These are phyloP conservation scores for Dioszegia aurantiaca DNA, from an alignment of 768 basidiomycete species.

Conservation along the genomic window DNA sequence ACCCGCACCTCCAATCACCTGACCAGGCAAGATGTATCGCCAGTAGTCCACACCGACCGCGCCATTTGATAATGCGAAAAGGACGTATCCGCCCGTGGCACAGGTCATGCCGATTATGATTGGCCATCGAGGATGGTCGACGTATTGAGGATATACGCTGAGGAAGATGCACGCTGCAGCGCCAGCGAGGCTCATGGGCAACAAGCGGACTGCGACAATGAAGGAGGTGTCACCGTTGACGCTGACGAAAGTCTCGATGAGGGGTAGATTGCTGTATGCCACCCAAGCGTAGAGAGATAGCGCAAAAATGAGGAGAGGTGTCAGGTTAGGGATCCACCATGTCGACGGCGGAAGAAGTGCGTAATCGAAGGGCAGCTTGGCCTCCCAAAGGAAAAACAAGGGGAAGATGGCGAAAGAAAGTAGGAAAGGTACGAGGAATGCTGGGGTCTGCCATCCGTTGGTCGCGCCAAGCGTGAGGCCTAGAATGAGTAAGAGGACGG, in stretches of 20 bases:
- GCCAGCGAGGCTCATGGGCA: constrained; percentile 32
- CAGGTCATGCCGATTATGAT: constrained; percentile 59
- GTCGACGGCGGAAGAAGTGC: constrained; percentile 32
- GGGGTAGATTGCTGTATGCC: constrained; percentile 25
- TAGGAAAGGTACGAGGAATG: constrained; percentile 31
- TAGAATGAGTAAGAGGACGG: constrained; percentile 33
- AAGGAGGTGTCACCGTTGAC: constrained; percentile 27
- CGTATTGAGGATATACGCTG: constrained; percentile 1
- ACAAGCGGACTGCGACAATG: constrained; percentile 38
- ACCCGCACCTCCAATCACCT: constrained; percentile 31
- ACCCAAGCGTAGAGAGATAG: constrained; percentile 45
- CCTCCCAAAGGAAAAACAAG: constrained; percentile 41
- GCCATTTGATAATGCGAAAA: constrained; percentile 18
- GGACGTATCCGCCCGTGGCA: constrained; percentile 61
- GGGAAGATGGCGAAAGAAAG: constrained; percentile 22
- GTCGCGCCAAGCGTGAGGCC: constrained; percentile 38
- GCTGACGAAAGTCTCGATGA: constrained; percentile 29
- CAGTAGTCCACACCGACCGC: constrained; percentile 23
- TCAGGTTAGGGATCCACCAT: constrained; percentile 39
- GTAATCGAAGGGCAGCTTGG: constrained; percentile 2
- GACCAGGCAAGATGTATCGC: constrained; percentile 29
- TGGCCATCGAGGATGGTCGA: constrained; percentile 23
- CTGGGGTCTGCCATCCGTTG: constrained; percentile 32
- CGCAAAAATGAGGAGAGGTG: constrained; percentile 33
- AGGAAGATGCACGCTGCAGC: constrained; percentile 12